Conservation (phyloP, 345 rosid genomes). For the Euphorbia pulcherrima region DNA sequence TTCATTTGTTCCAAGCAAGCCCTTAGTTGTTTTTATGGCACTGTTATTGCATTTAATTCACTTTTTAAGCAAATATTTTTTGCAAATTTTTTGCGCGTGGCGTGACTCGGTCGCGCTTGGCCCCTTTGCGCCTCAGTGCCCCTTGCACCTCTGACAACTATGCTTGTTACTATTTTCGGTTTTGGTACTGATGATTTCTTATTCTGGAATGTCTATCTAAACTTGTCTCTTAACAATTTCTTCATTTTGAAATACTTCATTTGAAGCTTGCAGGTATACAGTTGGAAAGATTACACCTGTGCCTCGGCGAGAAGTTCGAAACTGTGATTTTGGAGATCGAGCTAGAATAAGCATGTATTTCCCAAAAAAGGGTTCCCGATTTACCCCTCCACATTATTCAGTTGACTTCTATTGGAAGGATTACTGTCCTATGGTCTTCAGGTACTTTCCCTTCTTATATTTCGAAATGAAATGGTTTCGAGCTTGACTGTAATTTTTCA, state of each 20-base stretch:
- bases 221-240: background rate
- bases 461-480: background rate
- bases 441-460: slow-evolving; percentile 38
- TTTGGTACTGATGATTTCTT: slow-evolving; percentile 1
- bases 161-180: background rate
- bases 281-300: slow-evolving; percentile 96
- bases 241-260: slow-evolving; percentile 22
- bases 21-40: too few species aligned
- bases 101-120: too few species aligned
- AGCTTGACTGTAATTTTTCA: background rate
- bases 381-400: slow-evolving; percentile 89
- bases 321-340: slow-evolving; percentile 83
- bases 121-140: too few species aligned
- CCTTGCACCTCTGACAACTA: too few species aligned
- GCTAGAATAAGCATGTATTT: slow-evolving; percentile 94
- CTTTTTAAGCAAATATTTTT: too few species aligned
- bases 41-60: too few species aligned
- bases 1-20: too few species aligned
- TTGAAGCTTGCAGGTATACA: slow-evolving; percentile 72
- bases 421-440: slow-evolving; percentile 98
- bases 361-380: slow-evolving; percentile 76
- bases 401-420: slow-evolving; percentile 90
- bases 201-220: slow-evolving; percentile 1
- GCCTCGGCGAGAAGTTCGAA: slow-evolving; percentile 80
- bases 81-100: too few species aligned